A percentile compares a stretch with the other conserved stretches of the same genome.
Conservation (phyloP, 345 rosid species). For the Salix viminalis region DNA sequence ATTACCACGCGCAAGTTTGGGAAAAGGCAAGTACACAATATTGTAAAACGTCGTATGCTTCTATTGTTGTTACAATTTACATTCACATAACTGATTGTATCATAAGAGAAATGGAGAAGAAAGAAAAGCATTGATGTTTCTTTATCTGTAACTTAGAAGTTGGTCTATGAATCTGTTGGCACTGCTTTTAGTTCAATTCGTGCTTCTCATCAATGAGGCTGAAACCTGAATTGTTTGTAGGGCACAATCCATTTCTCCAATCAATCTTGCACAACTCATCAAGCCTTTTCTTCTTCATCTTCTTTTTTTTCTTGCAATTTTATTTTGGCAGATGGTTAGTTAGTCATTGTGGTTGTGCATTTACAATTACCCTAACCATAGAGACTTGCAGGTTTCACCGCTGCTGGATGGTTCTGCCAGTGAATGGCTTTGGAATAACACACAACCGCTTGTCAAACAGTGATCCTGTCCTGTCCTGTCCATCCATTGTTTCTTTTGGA, state of each 20-base stretch:
- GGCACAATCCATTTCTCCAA: too few species aligned
- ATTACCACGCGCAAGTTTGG: slow-evolving; percentile 86
- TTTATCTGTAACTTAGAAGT: too few species aligned
- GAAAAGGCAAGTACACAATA: slow-evolving; percentile 53
- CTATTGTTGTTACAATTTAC: not conserved
- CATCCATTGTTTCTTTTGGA: not conserved
- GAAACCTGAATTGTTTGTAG: too few species aligned
- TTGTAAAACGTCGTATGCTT: not conserved
- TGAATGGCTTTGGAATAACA: slow-evolving; percentile 89
- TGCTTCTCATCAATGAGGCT: too few species aligned
- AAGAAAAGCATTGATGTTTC: not conserved
- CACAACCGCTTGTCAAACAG: slow-evolving; percentile 44
- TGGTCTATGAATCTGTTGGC: too few species aligned
- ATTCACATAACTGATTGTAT: not conserved
- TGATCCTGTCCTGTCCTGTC: slow-evolving; percentile 17
- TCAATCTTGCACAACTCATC: not conserved
- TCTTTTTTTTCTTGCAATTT: not conserved
- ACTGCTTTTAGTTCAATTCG: too few species aligned
- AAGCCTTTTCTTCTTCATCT: too few species aligned
- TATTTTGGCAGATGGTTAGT: too few species aligned
- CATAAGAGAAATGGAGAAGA: not conserved
- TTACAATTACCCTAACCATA: not conserved
- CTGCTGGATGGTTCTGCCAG: slow-evolving; percentile 63
- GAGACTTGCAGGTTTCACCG: slow-evolving; percentile 64
- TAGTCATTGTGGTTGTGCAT: not conserved